Evolutionary conservation across 2,329 filamentous ascomycete genomes (phyloP), one percentile per base, ranked within the genome.

Genomic region (Ceratocystis lukuohia): DNA sequence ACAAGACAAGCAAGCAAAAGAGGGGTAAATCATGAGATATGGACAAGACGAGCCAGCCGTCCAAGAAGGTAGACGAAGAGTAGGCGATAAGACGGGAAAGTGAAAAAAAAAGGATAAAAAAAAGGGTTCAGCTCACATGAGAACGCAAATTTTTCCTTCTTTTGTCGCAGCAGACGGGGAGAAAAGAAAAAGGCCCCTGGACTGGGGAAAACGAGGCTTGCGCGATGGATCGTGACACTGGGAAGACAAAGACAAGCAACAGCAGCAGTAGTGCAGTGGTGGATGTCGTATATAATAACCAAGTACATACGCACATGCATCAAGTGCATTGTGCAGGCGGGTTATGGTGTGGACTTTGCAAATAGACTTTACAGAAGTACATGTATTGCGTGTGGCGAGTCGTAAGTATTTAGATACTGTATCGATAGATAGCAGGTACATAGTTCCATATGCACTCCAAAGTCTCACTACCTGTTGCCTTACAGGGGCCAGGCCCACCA

Each of bases 211-310:
- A 59, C 56, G 56, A 59, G 56, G 56, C 56, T 59, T 59, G 28
- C 53, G n/a, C 17, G 17, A 59, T 59, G 56, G 56, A 59, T 59
- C 56, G 28, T 59, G 28, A 37, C 56, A 59, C 25, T n/a, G 17
- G 7, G 56, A 37, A 28, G 28, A 30, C 28, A 25, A 53, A 25
- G 48, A 53, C 48, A 53, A 53, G 22, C 48, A 10, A 53, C 17
- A 25, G 48, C 17, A 25, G 48, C 22, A 50, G 20, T 5, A 22
- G 28, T 28, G 10, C 37, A 41, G 37, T 12, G 37, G 37, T 41
- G 12, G 10, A 15, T 41, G 37, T 41, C 37, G 37, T 15, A 41
- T 41, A 41, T 15, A 41, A 41, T 15, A 15, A 1, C 37, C 10
- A 12, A 41, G 37, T 15, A 41, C 37, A 41, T 41, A 12, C 10